Conservation (phyloP, 169 alveolate genomes). For the Ichthyophthirius multifiliis region DNA sequence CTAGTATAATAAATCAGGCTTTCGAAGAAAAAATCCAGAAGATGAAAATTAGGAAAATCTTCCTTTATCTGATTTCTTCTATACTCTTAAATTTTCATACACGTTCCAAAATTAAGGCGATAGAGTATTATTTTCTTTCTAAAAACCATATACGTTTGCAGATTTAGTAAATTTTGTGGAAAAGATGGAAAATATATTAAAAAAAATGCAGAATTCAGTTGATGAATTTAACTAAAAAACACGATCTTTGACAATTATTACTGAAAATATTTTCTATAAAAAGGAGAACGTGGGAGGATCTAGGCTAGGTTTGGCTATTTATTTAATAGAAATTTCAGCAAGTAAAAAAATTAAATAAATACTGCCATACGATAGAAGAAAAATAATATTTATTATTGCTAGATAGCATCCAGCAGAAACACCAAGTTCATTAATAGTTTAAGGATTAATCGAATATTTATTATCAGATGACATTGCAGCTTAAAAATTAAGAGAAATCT, state of each 20-base stretch:
- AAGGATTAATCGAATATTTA: not conserved
- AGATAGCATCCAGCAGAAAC: not conserved
- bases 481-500: constrained; percentile 34
- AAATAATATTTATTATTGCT: not conserved
- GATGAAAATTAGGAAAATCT: not conserved
- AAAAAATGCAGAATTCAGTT: not conserved
- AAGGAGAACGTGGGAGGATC: not conserved
- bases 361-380: not conserved
- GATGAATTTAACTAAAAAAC: not conserved
- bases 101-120: not conserved
- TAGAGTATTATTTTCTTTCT: not conserved
- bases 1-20: not conserved
- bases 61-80: not conserved
- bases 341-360: not conserved
- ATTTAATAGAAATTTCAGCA: not conserved
- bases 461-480: not conserved
- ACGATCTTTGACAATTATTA: not conserved
- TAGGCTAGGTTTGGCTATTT: not conserved
- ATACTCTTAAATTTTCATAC: not conserved
- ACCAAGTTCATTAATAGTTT: not conserved
- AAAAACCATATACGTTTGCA: not conserved
- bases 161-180: not conserved
- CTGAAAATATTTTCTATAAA: not conserved
- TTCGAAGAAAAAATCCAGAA: not conserved
- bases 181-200: not conserved